A percentile compares a stretch with the other conserved stretches of the same genome.
These are phyloP conservation scores for Cryoendolithus antarcticus DNA, from an alignment of 2,329 filamentous ascomycete genomes.

Conservation along the genomic window DNA sequence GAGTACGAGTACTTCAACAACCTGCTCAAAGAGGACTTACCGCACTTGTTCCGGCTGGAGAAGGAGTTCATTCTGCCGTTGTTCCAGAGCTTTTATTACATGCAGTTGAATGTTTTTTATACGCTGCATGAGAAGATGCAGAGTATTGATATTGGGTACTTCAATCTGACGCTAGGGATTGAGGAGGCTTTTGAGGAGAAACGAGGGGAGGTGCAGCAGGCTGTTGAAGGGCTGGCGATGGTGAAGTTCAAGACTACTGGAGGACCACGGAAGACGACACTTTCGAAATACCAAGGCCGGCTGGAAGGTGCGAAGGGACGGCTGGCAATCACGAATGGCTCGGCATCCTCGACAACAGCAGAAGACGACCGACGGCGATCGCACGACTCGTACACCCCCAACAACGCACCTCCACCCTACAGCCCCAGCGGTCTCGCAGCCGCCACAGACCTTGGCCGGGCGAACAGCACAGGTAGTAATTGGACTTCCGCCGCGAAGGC, in stretches of 20 bases:
- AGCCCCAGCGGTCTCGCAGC: constrained; percentile 5
- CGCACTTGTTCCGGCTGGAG: constrained; percentile 80
- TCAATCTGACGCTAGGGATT: constrained; percentile 80
- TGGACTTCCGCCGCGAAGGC: constrained; percentile 35
- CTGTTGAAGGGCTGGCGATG: constrained; percentile 71
- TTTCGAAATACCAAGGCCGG: constrained; percentile 33
- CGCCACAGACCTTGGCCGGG: constrained; percentile 17
- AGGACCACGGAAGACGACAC: constrained; percentile 36
- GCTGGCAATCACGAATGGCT: constrained; percentile 24
- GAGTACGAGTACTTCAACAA: constrained; percentile 99
- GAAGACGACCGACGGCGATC: constrained; percentile 10
- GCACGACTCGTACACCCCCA: constrained; percentile 8
- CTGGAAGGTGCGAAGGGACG: constrained; percentile 7
- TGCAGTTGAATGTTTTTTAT: constrained; percentile 99
- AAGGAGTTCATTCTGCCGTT: constrained; percentile 90
- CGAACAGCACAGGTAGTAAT: constrained; percentile 22
- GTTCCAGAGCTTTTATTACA: constrained; percentile 99
- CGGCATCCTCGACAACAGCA: constrained; percentile 15
- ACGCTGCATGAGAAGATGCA: constrained; percentile 98
- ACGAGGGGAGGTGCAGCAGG: constrained; percentile 75
- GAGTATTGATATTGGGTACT: constrained; percentile 91
- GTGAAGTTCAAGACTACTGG: constrained; percentile 86
- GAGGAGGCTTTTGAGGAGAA: constrained; percentile 85
- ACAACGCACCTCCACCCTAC: constrained; percentile 17
- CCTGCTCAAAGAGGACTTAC: constrained; percentile 87